phyloP scores from a whole-genome alignment of 1,139 yeast genomes.

The Blastobotrys indianensis region DNA sequence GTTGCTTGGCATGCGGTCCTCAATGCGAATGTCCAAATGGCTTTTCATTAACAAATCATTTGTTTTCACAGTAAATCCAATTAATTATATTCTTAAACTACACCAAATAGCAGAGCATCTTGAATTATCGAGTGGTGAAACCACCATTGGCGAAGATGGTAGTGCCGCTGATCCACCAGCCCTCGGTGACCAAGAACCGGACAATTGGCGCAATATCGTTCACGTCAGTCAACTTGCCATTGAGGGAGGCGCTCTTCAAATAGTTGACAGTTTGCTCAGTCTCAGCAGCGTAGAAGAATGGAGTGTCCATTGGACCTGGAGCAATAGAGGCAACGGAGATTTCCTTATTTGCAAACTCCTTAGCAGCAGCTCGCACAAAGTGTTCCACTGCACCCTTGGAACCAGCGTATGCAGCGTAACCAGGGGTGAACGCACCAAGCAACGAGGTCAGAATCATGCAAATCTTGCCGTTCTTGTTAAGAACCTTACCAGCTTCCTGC shows the following conservation, averaged over 20 bases:
- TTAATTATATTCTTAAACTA: no score
- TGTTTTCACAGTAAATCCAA: no score
- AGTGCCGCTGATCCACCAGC: conserved; percentile 67
- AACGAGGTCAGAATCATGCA: conserved; percentile 57
- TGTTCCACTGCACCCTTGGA: conserved; percentile 58
- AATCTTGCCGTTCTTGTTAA: conserved; percentile 50
- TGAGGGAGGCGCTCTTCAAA: conserved; percentile 44
- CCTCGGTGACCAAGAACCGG: conserved; percentile 56
- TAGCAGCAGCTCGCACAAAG: conserved; percentile 51
- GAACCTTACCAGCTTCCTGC: conserved; percentile 48
- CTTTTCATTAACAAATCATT: no score
- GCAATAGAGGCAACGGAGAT: conserved; percentile 56
- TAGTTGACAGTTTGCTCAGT: conserved; percentile 46
- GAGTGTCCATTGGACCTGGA: conserved; percentile 72
- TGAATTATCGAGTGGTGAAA: conserved; percentile 45
- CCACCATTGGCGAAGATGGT: conserved; percentile 62
- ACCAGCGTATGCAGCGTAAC: conserved; percentile 54
- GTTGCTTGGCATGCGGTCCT: no score
- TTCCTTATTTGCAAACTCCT: conserved; percentile 44
- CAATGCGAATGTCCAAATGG: no score
- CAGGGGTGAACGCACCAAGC: conserved; percentile 59
- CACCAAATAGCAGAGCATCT: no score
- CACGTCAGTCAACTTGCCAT: conserved; percentile 50
- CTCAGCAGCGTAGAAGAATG: conserved; percentile 61
- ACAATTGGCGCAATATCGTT: conserved; percentile 61